Evolutionary conservation across 257 asterid species (phyloP), one percentile per base, ranked within the genome.

Genomic region (Ehretia macrophylla): DNA sequence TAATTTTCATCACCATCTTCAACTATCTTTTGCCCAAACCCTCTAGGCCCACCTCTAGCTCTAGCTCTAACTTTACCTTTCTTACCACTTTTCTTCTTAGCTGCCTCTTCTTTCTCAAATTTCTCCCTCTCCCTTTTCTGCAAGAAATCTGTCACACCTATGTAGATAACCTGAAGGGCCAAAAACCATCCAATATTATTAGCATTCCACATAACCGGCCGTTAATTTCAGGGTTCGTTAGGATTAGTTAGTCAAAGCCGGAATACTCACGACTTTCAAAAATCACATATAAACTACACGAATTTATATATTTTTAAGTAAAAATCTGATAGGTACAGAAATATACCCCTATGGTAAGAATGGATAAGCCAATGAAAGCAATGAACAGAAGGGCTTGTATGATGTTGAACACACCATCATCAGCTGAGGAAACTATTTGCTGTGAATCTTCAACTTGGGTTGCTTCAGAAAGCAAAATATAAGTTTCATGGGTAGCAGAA

Each of bases 61-160:
- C 83, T 72, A 0, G 77, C 79, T 58, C 69, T 67, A 8, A 76
- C 56, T 47, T 66, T 84, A n/a, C 85, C 83, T 40, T 67, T 82
- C 59, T 83, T 81, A 0, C 83, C 70, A 18, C 75, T 53, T 48
- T 72, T 87, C 83, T 65, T 77, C 68, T 74, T 76, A 14, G 81
- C 79, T 8, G 86, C 78, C 60, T 92, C 98, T 56, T 88, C 95
- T 68, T 88, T 88, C 78, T 75, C 93, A 54, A 86, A 81, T 49
- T 78, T 84, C 37, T 92, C 95, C 4, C 75, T 68, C 63, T 92
- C 97, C 78, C 95, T 88, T 48, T 85, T 91, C 78, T 67, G 81
- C 85, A 92, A 65, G 87, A 77, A 92, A 61, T 92, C 99, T 42
- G 96, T 83, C 44, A 86, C 93, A 0, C 76, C 95, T 51, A 92